A percentile compares a stretch with the other conserved stretches of the same genome.
Conservation (phyloP, 371 early-diverging fungal genomes). For the Lichtheimia ornata region DNA sequence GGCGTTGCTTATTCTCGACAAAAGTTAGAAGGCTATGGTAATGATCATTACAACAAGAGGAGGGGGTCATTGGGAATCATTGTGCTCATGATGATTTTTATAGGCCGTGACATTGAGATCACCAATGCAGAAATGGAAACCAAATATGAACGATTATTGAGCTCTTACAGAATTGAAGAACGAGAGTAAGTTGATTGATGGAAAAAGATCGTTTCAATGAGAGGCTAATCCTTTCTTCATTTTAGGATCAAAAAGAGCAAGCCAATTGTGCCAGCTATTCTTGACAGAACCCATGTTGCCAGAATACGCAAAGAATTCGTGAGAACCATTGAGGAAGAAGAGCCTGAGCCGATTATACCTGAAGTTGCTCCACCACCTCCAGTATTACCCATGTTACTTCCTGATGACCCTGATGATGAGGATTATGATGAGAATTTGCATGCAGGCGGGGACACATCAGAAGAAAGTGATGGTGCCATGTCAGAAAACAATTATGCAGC, state of each 20-base stretch:
- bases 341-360: slow-evolving; percentile 47
- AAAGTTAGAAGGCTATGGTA: slow-evolving; percentile 61
- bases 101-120: neutral
- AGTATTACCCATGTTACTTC: slow-evolving; percentile 25
- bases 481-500: slow-evolving; percentile 27
- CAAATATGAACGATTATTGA: slow-evolving; percentile 7
- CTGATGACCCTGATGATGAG: slow-evolving; percentile 66
- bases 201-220: too few relatives aligned
- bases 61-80: slow-evolving; percentile 43
- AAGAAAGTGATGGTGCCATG: slow-evolving; percentile 28
- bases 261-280: slow-evolving; percentile 13
- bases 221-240: neutral
- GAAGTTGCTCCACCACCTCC: slow-evolving; percentile 29
- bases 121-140: neutral
- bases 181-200: slow-evolving; percentile 27
- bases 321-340: slow-evolving; percentile 53
- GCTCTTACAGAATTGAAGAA: slow-evolving; percentile 50
- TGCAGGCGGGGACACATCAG: slow-evolving; percentile 10
- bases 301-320: slow-evolving; percentile 45
- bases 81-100: neutral
- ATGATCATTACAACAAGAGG: slow-evolving; percentile 46
- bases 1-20: slow-evolving; percentile 72
- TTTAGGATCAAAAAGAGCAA: slow-evolving; percentile 12
- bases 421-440: slow-evolving; percentile 38
- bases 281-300: slow-evolving; percentile 50